Percentiles rank a stretch among this genome's conserved stretches.
These are phyloP conservation scores for Pythium graminicola DNA, from an alignment of 352 stramenopile genomes.

Conservation along the genomic window DNA sequence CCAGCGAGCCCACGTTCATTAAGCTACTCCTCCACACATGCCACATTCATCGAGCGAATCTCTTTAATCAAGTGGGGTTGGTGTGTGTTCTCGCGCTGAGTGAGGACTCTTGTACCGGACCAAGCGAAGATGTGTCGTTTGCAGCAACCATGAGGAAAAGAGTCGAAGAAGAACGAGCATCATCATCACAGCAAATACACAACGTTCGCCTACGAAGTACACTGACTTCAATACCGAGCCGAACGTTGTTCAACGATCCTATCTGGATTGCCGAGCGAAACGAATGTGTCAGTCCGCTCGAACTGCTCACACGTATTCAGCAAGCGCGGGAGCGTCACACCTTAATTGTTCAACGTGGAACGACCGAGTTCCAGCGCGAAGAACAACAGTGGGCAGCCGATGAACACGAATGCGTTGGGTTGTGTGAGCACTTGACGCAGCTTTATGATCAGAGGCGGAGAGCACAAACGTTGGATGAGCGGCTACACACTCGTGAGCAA, in stretches of 20 bases:
- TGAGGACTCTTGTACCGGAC: neutral
- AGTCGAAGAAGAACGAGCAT: neutral
- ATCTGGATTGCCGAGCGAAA: conserved; percentile 26
- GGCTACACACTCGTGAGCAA: conserved; percentile 1
- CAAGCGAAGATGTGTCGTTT: neutral
- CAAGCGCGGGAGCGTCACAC: conserved; percentile 17
- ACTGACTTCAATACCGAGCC: neutral
- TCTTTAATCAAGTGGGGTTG: conserved; percentile 51
- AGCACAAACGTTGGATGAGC: neutral
- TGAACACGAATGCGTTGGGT: conserved; percentile 7
- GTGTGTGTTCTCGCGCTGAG: conserved; percentile 23
- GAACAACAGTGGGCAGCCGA: conserved; percentile 6
- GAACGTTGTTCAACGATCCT: neutral
- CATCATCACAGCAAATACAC: neutral
- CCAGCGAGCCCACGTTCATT: conserved; percentile 25
- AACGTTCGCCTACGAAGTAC: neutral
- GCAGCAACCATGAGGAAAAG: neutral
- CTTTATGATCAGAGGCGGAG: neutral
- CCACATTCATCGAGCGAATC: conserved; percentile 34
- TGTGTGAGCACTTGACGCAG: conserved; percentile 21
- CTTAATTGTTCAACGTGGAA: neutral
- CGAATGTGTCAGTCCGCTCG: conserved; percentile 27
- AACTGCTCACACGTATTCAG: conserved; percentile 33
- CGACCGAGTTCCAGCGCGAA: neutral
- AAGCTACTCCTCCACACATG: conserved; percentile 40